These are phyloP conservation scores for Eruca vesicaria DNA, from an alignment of 441 rosid genomes.

Conservation along the genomic window DNA sequence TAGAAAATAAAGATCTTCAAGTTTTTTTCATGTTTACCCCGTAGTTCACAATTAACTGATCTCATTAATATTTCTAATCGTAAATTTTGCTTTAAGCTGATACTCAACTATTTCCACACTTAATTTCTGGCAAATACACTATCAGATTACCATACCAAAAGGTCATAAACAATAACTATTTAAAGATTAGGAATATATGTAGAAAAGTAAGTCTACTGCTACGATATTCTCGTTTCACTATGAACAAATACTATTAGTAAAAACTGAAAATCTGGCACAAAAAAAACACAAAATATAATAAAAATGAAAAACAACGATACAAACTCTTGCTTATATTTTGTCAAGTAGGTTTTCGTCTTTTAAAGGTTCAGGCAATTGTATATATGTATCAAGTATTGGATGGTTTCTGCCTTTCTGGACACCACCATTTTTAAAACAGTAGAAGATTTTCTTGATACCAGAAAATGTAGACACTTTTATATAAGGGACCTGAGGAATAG, in stretches of 20 bases:
- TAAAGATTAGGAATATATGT: not conserved
- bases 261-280: too few species aligned
- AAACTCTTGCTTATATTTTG: too few species aligned
- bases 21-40: not conserved
- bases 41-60: not conserved
- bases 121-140: not conserved
- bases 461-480: not conserved
- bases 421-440: not conserved
- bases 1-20: not conserved
- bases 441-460: not conserved
- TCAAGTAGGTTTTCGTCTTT: too few species aligned
- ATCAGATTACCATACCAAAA: not conserved
- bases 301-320: too few species aligned
- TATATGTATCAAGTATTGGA: too few species aligned
- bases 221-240: not conserved
- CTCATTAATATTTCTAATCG: not conserved
- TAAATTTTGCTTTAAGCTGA: not conserved
- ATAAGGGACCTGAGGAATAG: not conserved
- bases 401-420: too few species aligned
- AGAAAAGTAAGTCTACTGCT: not conserved
- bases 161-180: not conserved
- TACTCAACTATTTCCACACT: not conserved
- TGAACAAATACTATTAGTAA: not conserved
- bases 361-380: too few species aligned
- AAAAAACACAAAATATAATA: too few species aligned